Base-by-base conservation (phyloP, 139 green algal genomes). In the Coccomyxa sp. region DNA sequence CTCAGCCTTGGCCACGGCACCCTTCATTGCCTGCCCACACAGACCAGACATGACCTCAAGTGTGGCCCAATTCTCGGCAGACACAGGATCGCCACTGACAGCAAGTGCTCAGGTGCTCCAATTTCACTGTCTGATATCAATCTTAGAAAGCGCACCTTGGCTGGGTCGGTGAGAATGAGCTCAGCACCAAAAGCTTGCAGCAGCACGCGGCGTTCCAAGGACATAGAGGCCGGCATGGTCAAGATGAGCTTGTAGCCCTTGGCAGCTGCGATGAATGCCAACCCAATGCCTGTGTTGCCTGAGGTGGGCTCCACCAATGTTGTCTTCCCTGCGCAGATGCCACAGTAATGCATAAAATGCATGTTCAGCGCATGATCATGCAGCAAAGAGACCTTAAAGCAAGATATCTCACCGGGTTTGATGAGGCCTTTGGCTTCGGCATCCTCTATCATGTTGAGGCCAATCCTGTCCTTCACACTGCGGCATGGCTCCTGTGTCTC, bases 181-280 rank as follows among this genome's bases (percentile, higher is more conserved):
- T 95, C 83, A 28, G 93, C 93, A 23, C 95, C 95, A 87, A 98
- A 97, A 30, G 97, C 97, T 30, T 89, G 88, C 80, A 99, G 90
- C 88, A 99, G 88, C 31, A 98, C 92, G 66, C 97, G 89, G 17
- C 96, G 89, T 88, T 99, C 97, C 28, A 99, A 84, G 27, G 91
- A 97, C 97, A 99, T 99, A 85, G 93, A 97, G 21, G 97, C 97
- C 9, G 97, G 97, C 97, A 99, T 99, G 68, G 97, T 99, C 15
- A 99, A 92, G 27, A 98, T 95, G 25, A 96, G 90, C 89, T 98
- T 95, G 95, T 99, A 99, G 80, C 96, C 96, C 83, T 93, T 94
- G 23, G 93, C 91, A 3, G 95, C 96, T 17, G 96, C 96, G 27
- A 99, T 93, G 86, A 99, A 99, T 12, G 96, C 96, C 76, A 99